These are phyloP conservation scores for Globisporangium perplexum DNA, from an alignment of 352 stramenopile species.

Conservation along the genomic window DNA sequence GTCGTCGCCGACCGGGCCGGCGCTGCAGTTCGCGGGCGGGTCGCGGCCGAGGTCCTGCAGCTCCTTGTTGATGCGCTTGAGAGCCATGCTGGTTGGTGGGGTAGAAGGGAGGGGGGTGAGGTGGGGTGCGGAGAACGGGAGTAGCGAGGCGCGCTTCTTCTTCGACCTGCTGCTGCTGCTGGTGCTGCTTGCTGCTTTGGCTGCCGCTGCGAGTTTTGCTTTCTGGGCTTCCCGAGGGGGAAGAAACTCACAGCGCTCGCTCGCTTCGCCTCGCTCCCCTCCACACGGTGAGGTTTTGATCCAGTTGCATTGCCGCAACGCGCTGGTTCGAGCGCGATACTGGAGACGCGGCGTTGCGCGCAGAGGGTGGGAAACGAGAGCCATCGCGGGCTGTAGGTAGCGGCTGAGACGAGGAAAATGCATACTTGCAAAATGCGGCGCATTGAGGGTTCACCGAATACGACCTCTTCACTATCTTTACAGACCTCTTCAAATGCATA, in stretches of 20 bases:
- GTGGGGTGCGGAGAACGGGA: too few relatives aligned
- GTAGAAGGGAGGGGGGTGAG: not conserved
- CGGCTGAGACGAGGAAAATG: not conserved
- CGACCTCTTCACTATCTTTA: not conserved
- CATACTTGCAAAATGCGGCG: not conserved
- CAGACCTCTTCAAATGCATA: not conserved
- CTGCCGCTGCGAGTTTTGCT: slow-evolving; percentile 28
- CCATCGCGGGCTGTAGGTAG: not conserved
- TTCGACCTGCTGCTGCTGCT: slow-evolving; percentile 15
- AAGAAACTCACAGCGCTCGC: slow-evolving; percentile 4
- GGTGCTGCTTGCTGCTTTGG: too few relatives aligned
- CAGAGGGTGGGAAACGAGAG: too few relatives aligned
- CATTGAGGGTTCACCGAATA: not conserved
- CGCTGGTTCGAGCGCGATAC: too few relatives aligned
- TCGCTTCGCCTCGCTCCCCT: too few relatives aligned
- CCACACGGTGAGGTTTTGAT: too few relatives aligned
- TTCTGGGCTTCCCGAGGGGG: slow-evolving; percentile 28
- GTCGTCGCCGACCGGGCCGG: slow-evolving; percentile 96
- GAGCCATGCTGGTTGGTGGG: slow-evolving; percentile 55
- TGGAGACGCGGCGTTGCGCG: too few relatives aligned
- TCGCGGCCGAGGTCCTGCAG: slow-evolving; percentile 93
- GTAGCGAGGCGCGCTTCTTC: too few relatives aligned
- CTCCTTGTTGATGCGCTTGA: slow-evolving; percentile 96
- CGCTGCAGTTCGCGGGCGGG: slow-evolving; percentile 97
- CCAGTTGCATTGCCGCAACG: too few relatives aligned